Base-by-base conservation (phyloP, 345 rosid species). In the Stellera chamaejasme region DNA sequence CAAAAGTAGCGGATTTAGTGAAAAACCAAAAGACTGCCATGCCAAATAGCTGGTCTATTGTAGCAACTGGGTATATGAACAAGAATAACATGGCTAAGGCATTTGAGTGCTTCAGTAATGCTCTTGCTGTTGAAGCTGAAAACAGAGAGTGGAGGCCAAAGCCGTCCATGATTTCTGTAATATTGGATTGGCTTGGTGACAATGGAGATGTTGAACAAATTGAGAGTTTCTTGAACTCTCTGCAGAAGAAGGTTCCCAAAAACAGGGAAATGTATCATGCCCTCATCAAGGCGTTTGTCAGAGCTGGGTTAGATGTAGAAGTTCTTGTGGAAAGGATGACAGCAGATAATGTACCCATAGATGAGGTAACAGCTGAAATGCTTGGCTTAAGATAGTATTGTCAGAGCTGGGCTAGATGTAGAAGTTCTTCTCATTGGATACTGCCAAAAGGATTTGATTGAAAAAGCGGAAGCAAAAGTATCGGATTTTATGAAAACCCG, bases 21-120 rank as follows among this genome's bases (percentile, higher is more conserved):
- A 56, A 53, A 27, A 72, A 55, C 42, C 68, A 49, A 42, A 75
- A 67, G 67, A 68, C 43, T 19, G 58, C 72, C 48, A 50, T 27
- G 32, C 76, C 83, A 13, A 73, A 63, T 64, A 68, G 83, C 54
- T 79, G 83, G 83, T 39, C 76, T 4, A 75, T 75, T 36, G 11
- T 75, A 45, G 74, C 78, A 1, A 54, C 72, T 2, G 77, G 72
- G 14, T 70, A 72, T 54, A n/a, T 50, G 25, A 56, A 63, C 43
- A 62, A 72, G 66, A 72, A 73, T 48, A 65, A 72, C 43, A 72
- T 79, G 80, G 72, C 68, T 56, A 75, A 70, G 47, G 78, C 74
- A 57, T 63, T 72, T 32, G 65, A 73, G 51, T 70, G 78, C 75
- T 65, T 75, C 56, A 73, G 64, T 41, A 70, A 68, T 68, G 83